Base-by-base conservation (phyloP, 352 stramenopile genomes). In the Phytophthora syringae region DNA sequence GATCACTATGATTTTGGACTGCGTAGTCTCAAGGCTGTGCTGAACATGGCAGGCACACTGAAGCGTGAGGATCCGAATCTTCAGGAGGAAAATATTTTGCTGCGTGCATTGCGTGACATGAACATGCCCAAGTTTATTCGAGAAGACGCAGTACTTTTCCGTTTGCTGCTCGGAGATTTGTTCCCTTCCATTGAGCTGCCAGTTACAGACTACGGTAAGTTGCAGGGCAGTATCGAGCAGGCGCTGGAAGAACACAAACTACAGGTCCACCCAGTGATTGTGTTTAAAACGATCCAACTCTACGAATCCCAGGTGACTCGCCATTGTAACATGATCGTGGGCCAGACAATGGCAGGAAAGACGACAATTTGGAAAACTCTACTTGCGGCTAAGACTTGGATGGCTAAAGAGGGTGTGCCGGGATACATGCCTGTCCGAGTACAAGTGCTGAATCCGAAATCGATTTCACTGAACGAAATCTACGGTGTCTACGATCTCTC, bases 41-140 rank as follows among this genome's bases (percentile, higher is more conserved):
- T 96, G n/a, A 92, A 91, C 51, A 93, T 93, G 84, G 85, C 88
- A 49, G 88, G 88, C 3, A 71, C 80, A 3, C 59, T 96, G 18
- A 99, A 99, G 76, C 93, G 97, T 20, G 89, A 98, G 59, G 98
- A 99, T 60, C 80, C 88, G 0, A 97, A 98, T 51, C 80, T 97
- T 28, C 85, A 94, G n/a, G 97, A 99, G 74, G 90, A 97, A 27
- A 97, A 96, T 40, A 95, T 99, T 50, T 76, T 99, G 5, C 90
- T 99, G 34, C 89, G 96, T 53, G 98, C 97, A 3, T 74, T 99
- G 45, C 87, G 97, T 11, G 95, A 98, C 56, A 98, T 95, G 72
- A 98, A 98, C 68, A 94, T 98, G 73, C 92, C 93, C 3, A 98
- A 98, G 72, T 98, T 98, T 56, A 84, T 98, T 20, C 80, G 87